These are phyloP conservation scores for Neopestalotiopsis sp. DNA, from an alignment of 2,329 filamentous ascomycete genomes.

Conservation along the genomic window DNA sequence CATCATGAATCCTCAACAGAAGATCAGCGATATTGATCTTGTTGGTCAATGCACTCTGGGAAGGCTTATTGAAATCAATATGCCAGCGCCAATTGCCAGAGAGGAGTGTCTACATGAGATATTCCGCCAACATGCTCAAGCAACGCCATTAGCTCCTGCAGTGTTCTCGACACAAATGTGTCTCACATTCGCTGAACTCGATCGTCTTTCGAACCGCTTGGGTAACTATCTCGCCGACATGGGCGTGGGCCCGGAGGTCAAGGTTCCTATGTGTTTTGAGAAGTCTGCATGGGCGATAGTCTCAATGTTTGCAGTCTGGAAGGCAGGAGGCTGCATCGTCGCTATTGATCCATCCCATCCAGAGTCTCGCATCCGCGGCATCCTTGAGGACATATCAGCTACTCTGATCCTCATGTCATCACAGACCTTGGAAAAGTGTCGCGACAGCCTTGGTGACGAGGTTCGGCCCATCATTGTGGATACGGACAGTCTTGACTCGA, in stretches of 20 bases:
- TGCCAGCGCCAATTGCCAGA: constrained; percentile 15
- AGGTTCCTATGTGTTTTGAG: constrained; percentile 42
- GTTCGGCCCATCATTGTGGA: constrained; percentile 17
- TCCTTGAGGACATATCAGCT: constrained; percentile 19
- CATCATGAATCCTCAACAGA: constrained; percentile 10
- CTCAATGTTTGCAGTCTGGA: constrained; percentile 17
- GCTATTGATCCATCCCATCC: constrained; percentile 17
- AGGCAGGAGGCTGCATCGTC: constrained; percentile 17
- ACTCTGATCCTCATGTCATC: constrained; percentile 20
- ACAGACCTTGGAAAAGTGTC: background rate
- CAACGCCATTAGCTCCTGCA: constrained; percentile 6
- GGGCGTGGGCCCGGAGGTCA: constrained; percentile 33
- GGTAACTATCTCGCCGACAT: constrained; percentile 28
- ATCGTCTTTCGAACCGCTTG: constrained; percentile 28
- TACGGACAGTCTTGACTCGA: constrained; percentile 9
- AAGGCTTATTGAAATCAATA: constrained; percentile 16
- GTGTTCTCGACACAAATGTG: constrained; percentile 15
- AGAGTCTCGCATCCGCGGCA: constrained; percentile 14
- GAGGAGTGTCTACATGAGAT: constrained; percentile 20
- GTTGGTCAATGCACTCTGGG: constrained; percentile 9
- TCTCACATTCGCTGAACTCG: constrained; percentile 36
- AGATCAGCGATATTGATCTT: constrained; percentile 18
- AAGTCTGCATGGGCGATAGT: constrained; percentile 39
- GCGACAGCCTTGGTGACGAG: constrained; percentile 10
- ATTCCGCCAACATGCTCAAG: constrained; percentile 14